Evolutionary conservation across 1,139 yeast genomes (phyloP).

Genomic region (Yarrowia galli): DNA sequence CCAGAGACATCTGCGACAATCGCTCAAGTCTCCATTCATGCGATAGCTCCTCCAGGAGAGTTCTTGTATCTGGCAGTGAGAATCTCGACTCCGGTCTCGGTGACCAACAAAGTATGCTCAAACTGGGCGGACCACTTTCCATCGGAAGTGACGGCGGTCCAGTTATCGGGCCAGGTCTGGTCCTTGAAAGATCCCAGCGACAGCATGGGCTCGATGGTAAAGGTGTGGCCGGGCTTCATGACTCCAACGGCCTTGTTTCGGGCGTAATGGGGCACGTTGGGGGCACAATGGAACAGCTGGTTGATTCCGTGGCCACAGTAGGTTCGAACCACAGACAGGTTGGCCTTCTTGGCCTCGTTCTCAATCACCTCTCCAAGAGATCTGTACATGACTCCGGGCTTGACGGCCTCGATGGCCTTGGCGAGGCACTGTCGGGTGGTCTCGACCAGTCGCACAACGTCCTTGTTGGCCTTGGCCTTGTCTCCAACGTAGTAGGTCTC

Average conservation of each 20-base stretch:
- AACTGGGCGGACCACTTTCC: constrained; percentile 93
- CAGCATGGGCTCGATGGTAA: constrained; percentile 98
- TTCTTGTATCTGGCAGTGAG: constrained; percentile 78
- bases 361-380: constrained; percentile 89
- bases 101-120: constrained; percentile 87
- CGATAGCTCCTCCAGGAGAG: constrained; percentile 84
- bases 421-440: constrained; percentile 92
- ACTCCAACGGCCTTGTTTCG: constrained; percentile 92
- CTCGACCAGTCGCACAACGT: constrained; percentile 85
- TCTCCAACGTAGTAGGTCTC: constrained; percentile 98
- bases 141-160: constrained; percentile 93
- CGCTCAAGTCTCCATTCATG: background rate
- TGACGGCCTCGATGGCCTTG: constrained; percentile 79
- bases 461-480: constrained; percentile 75
- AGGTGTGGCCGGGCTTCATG: constrained; percentile 95
- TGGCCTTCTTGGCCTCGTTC: constrained; percentile 78
- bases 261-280: constrained; percentile 92
- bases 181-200: constrained; percentile 87
- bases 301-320: constrained; percentile 97
- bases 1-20: too few relatives aligned
- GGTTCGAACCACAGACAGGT: constrained; percentile 85
- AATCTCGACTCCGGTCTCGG: constrained; percentile 93
- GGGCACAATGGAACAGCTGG: constrained; percentile 86
- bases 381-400: constrained; percentile 92
- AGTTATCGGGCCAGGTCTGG: constrained; percentile 94